Evolutionary conservation across 164 flowering plant genomes (phyloP), one percentile per base, ranked within the genome.

Genomic region (Piper longum): DNA sequence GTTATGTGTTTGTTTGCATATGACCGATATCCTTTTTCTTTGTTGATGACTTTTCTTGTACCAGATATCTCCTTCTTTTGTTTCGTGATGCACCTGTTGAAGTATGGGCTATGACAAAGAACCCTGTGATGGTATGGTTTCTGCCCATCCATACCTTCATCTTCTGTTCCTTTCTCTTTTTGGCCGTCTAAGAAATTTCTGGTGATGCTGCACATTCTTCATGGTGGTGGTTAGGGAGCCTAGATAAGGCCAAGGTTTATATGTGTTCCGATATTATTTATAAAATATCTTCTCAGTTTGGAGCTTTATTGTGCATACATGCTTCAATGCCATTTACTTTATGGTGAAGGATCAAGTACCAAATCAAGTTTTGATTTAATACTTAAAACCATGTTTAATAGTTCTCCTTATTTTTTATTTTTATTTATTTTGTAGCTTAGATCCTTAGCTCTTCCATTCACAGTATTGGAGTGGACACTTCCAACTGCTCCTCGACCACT

Each of bases 51-150:
- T 26, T 26, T 26, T 26, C 36, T 26, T 26, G 36, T 72, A 79
- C 54, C 81, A 92, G 98, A 83, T 92, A 92, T 75, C 86, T 92
- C 70, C 78, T 92, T 57, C 83, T 92, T 70, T 67, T 95, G 79
- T 91, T 95, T 65, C 97, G 99, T 70, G 99, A 95, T 82, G 99
- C 99, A 41, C 99, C 97, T 59, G 97, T 95, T 4, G 99, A 95
- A 72, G 96, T 95, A 64, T 95, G 99, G 99, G 99, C 99, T 64
- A 95, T 95, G 99, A 95, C 99, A 52, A 90, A 89, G 81, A 84
- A 57, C 68, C 99, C 99, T 43, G 81, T 95, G 51, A 83, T 95
- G 99, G 99, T 93, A 74, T 62, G 76, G 75, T n/a, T 41, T 6
- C 43, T 17, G 12, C 59, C 45, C 14, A 0, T 48, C 14, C 14